Evolutionary conservation across 169 alveolate species (phyloP).

Genomic region (Amoebophrya sp.): DNA sequence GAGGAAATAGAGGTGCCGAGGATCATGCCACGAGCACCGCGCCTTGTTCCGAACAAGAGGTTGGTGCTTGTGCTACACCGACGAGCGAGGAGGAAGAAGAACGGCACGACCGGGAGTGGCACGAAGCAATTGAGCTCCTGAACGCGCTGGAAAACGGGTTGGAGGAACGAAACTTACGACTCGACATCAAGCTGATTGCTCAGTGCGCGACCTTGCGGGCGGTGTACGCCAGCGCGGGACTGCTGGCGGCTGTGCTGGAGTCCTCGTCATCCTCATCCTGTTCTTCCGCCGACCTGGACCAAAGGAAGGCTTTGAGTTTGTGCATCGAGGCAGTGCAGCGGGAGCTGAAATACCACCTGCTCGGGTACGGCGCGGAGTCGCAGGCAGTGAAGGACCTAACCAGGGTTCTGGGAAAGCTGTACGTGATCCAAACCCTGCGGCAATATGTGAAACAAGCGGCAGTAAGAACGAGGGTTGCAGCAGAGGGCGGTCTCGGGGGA

Average conservation of each 20-base stretch:
- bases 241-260: not conserved
- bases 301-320: not conserved
- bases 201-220: not conserved
- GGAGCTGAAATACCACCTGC: not conserved
- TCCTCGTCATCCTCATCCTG: not conserved
- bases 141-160: not conserved
- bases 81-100: not conserved
- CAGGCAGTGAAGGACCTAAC: not conserved
- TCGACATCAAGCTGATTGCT: not conserved
- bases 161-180: not conserved
- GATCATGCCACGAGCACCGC: not conserved
- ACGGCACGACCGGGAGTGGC: not conserved
- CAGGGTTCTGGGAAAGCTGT: not conserved
- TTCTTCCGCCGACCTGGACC: not conserved
- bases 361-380: not conserved
- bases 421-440: not conserved
- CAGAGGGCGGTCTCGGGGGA: no score
- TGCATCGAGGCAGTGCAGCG: not conserved
- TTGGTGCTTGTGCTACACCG: no score
- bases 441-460: no score
- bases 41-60: no score
- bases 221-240: not conserved
- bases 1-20: not conserved
- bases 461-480: no score
- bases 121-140: not conserved